Evolutionary conservation across 108 stramenopile species (phyloP).

Genomic region (Nannochloropsis granulata): DNA sequence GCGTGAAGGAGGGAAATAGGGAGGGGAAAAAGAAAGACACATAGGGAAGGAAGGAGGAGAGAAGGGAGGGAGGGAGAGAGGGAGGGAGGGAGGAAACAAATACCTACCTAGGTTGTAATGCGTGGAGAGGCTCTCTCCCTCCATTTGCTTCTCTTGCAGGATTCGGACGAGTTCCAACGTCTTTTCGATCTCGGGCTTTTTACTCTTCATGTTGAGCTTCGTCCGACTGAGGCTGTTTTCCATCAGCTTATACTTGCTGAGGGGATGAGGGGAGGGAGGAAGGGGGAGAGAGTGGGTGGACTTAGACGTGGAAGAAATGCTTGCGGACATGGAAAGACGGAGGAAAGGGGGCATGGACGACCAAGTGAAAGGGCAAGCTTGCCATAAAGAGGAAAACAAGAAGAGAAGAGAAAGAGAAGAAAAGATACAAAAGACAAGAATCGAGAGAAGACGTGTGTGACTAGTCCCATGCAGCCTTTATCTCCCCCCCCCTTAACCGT

Average conservation of each 20-base stretch:
- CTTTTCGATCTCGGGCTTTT: slow-evolving; percentile 40
- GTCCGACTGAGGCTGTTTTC: slow-evolving; percentile 31
- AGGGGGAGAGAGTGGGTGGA: background rate
- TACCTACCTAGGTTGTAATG: slow-evolving; percentile 57
- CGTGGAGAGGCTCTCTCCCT: slow-evolving; percentile 46
- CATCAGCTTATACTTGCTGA: slow-evolving; percentile 29
- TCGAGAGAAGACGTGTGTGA: background rate
- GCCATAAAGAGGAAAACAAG: background rate
- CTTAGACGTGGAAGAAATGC: background rate
- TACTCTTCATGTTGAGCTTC: slow-evolving; percentile 31
- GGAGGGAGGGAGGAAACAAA: background rate
- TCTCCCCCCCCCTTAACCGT: background rate
- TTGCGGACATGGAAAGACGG: background rate
- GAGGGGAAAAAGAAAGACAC: background rate
- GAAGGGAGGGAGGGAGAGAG: background rate
- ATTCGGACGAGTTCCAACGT: slow-evolving; percentile 34
- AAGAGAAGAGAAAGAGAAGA: background rate
- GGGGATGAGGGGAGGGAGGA: background rate
- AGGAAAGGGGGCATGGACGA: background rate
- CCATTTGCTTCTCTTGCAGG: slow-evolving; percentile 30
- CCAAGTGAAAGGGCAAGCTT: background rate
- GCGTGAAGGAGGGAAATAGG: background rate
- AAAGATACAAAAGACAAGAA: background rate
- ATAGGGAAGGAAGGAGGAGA: background rate
- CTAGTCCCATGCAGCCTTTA: background rate